phyloP scores from a whole-genome alignment of 257 asterid genomes.

The Solanum habrochaites region DNA sequence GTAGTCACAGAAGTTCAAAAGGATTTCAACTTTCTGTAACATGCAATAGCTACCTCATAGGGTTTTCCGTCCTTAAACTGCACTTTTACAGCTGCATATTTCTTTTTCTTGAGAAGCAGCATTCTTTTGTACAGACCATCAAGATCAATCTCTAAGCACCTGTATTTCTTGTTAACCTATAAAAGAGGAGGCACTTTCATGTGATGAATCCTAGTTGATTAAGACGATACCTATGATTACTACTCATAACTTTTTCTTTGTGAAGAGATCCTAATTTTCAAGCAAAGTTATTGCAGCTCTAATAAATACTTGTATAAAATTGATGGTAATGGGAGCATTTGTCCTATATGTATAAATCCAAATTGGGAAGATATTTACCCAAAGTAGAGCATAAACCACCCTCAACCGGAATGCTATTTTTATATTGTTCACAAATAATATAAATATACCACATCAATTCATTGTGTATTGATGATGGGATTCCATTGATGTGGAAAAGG shows the following conservation, averaged over 20 bases:
- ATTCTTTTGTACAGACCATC: constrained; percentile 95
- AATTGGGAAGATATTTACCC: neutral
- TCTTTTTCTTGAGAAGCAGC: constrained; percentile 96
- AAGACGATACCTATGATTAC: neutral
- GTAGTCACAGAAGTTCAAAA: neutral
- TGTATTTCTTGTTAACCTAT: constrained; percentile 93
- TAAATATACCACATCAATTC: neutral
- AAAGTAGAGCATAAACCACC: neutral
- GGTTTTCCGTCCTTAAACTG: constrained; percentile 66
- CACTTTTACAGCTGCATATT: constrained; percentile 94
- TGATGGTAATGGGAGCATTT: neutral
- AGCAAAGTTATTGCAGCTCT: neutral
- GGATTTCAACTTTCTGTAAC: neutral
- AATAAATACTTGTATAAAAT: neutral
- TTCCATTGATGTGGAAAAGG: neutral
- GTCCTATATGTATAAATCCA: neutral
- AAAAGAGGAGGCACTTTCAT: neutral
- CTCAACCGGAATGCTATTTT: neutral
- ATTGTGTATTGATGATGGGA: neutral
- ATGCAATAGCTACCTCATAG: constrained; percentile 51
- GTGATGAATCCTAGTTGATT: neutral
- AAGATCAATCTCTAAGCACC: constrained; percentile 92
- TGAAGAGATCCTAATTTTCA: neutral
- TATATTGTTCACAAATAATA: neutral
- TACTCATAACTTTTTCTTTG: neutral